Evolutionary conservation across 2,329 filamentous ascomycete genomes (phyloP), one percentile per base, ranked within the genome.

Genomic region (Aspergillus sp.): DNA sequence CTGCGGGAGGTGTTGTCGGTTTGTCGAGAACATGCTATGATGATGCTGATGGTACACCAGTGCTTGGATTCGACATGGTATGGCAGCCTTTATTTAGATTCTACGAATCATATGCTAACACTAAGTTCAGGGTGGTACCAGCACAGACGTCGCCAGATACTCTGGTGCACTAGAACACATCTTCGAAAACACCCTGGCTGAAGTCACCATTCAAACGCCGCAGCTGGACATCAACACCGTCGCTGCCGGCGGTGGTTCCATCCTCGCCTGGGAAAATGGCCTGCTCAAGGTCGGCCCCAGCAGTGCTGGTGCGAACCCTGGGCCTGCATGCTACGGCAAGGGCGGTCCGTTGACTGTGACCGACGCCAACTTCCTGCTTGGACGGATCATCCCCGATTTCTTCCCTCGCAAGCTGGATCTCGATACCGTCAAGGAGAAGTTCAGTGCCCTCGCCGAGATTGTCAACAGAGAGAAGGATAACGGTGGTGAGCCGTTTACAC

Each of bases 221-320:
- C 93, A 97, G 71, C 84, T 97, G 0, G 93, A 97, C 71, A 97
- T 97, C 79, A 97, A 97, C 76, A 97, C 93, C 0, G 93, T 97
- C 1, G 93, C 93, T 7, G 93, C 93, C 3, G 93, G 93, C 50
- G 93, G 93, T 64, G 79, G 79, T 22, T 81, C 79, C 2, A 80
- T 80, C 41, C 82, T 97, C 3, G 95, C 96, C 77, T 97, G 92
- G 84, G 88, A 87, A 65, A 96, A 96, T 66, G 93, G 93, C 0
- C 82, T 97, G 0, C 97, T 97, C 69, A 91, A 95, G 0, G 93
- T 97, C 13, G 93, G 93, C 0, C 93, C 93, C 0, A 93, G 97
- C 74, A 96, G 92, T 3, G 93, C 93, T 0, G 91, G 92, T 43
- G 93, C 93, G 2, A 93, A 97, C 72, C 93, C 93, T 0, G 93